Evolutionary conservation across 2,329 filamentous ascomycete species (phyloP).

Genomic region (Furcasterigmium furcatum): DNA sequence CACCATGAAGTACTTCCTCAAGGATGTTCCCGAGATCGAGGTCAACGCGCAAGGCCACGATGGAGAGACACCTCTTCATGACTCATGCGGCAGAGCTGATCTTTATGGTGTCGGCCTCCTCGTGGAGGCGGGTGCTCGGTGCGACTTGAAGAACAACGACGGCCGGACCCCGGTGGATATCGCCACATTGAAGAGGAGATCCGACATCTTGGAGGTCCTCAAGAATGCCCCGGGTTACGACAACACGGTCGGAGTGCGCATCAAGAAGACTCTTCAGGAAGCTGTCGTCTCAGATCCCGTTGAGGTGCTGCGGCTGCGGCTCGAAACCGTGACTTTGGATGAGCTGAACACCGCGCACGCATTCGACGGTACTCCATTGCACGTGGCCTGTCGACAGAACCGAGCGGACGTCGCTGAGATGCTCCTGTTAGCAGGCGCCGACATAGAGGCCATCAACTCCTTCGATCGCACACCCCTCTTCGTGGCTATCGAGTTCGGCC

Average conservation of each 20-base stretch:
- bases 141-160: not conserved
- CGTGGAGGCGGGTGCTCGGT: not conserved
- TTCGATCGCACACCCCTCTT: not conserved
- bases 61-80: not conserved
- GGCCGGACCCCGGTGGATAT: conserved; percentile 1
- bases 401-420: not conserved
- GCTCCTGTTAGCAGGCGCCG: conserved; percentile 1
- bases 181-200: not conserved
- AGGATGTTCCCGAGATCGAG: not conserved
- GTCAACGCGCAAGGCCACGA: not conserved
- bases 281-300: not conserved
- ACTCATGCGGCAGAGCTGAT: not conserved
- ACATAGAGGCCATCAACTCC: not conserved
- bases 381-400: not conserved
- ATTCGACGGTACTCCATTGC: not conserved
- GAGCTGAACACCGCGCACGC: not conserved
- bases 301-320: not conserved
- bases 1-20: conserved; percentile 2
- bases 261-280: not conserved
- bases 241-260: not conserved
- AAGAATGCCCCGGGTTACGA: not conserved
- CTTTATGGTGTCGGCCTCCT: not conserved
- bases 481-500: conserved; percentile 1
- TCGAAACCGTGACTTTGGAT: not conserved
- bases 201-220: not conserved